Evolutionary conservation across 176 grass and related monocot genomes (phyloP).

Genomic region (bread wheat (Triticum aestivum)): DNA sequence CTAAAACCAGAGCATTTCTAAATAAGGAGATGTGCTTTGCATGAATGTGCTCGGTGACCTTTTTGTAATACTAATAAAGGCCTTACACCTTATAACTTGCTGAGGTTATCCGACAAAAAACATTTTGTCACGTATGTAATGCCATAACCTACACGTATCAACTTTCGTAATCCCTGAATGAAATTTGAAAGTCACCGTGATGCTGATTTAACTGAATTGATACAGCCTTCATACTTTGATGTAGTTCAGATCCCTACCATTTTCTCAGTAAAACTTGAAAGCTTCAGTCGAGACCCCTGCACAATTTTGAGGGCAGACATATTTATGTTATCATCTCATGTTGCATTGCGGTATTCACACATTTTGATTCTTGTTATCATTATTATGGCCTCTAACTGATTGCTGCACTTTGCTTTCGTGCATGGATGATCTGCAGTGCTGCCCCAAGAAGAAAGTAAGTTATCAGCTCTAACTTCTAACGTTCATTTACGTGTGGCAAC

Average conservation of each 20-base stretch:
- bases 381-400: slow-evolving; percentile 36
- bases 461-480: slow-evolving; percentile 10
- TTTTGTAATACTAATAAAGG: too few relatives aligned
- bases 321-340: slow-evolving; percentile 11
- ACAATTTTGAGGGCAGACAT: neutral
- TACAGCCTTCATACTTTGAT: neutral
- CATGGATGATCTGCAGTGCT: slow-evolving; percentile 64
- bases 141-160: neutral
- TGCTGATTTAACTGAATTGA: slow-evolving; percentile 15
- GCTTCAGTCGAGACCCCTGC: neutral
- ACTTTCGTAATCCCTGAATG: neutral
- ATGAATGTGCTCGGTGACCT: neutral
- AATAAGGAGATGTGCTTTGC: neutral
- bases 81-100: neutral
- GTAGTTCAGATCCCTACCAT: neutral
- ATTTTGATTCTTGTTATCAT: slow-evolving; percentile 6
- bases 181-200: neutral
- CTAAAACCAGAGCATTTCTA: slow-evolving; percentile 9
- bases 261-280: slow-evolving; percentile 1
- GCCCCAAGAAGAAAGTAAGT: slow-evolving; percentile 98
- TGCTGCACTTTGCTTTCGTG: slow-evolving; percentile 38
- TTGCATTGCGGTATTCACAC: slow-evolving; percentile 12
- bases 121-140: neutral
- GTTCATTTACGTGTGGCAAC: neutral
- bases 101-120: neutral